Evolutionary conservation across 2,329 filamentous ascomycete genomes (phyloP).

Genomic region (Triangularia setosa): DNA sequence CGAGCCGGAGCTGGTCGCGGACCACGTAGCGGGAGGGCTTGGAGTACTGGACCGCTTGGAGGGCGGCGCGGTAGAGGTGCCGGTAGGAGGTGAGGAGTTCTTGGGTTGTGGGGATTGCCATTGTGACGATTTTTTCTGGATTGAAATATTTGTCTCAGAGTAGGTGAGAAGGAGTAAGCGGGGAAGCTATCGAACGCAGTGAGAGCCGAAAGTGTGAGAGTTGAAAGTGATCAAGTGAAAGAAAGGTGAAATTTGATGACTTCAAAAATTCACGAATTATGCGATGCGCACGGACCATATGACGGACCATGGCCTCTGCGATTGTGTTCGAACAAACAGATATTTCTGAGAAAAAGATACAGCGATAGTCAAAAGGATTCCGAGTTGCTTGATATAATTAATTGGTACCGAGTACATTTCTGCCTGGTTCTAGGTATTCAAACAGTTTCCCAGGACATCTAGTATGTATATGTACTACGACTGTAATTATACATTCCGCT

Average conservation of each 20-base stretch:
- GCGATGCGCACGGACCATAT: not conserved
- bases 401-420: not conserved
- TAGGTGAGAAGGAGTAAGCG: too few species aligned
- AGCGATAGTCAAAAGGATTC: too few species aligned
- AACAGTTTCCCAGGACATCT: not conserved
- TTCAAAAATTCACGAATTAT: not conserved
- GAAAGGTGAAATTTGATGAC: not conserved
- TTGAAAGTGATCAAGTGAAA: not conserved
- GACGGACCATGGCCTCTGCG: not conserved
- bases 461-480: not conserved
- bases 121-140: not conserved
- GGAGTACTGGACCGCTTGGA: constrained; percentile 70
- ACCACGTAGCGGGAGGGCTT: constrained; percentile 62
- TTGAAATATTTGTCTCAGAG: too few species aligned
- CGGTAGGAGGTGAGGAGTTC: constrained; percentile 64
- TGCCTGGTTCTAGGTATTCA: not conserved
- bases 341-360: too few species aligned
- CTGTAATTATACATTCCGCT: not conserved
- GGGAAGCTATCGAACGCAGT: too few species aligned
- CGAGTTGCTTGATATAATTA: too few species aligned
- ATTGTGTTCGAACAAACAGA: too few species aligned
- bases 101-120: not conserved
- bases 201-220: not conserved
- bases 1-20: constrained; percentile 55
- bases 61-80: constrained; percentile 59